These are phyloP conservation scores for Lachancea lanzarotensis DNA, from an alignment of 805 yeast genomes.

Conservation along the genomic window DNA sequence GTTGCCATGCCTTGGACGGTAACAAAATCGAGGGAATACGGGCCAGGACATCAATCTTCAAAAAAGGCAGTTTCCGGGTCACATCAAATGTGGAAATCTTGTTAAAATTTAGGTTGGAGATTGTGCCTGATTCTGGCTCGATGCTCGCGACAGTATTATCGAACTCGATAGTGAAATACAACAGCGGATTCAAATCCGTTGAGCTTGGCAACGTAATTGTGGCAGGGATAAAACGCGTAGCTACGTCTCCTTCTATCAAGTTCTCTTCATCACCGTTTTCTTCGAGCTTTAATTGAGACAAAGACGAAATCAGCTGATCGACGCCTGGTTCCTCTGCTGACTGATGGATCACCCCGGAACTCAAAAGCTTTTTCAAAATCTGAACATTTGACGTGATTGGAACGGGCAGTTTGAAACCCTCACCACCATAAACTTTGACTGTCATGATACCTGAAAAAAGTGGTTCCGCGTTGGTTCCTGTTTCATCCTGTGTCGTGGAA, in stretches of 20 bases:
- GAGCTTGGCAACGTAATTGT: slow-evolving; percentile 49
- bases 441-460: slow-evolving; percentile 55
- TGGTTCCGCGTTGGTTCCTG: slow-evolving; percentile 9
- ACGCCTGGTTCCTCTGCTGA: slow-evolving; percentile 22
- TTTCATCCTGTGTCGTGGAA: slow-evolving; percentile 11
- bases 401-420: slow-evolving; percentile 63
- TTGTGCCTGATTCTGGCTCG: slow-evolving; percentile 80
- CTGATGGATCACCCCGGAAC: slow-evolving; percentile 37
- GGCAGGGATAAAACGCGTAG: slow-evolving; percentile 42
- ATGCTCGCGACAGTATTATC: slow-evolving; percentile 89
- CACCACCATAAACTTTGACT: slow-evolving; percentile 67
- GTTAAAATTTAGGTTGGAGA: slow-evolving; percentile 75
- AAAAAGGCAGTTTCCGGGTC: slow-evolving; percentile 49
- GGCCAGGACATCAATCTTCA: slow-evolving; percentile 73
- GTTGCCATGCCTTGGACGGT: slow-evolving; percentile 36
- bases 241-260: slow-evolving; percentile 28
- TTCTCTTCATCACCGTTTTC: slow-evolving; percentile 33
- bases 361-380: slow-evolving; percentile 58
- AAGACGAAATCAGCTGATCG: slow-evolving; percentile 23
- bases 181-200: slow-evolving; percentile 54
- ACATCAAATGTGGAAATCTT: slow-evolving; percentile 90
- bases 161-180: slow-evolving; percentile 84
- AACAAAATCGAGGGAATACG: slow-evolving; percentile 63
- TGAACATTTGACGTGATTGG: slow-evolving; percentile 58
- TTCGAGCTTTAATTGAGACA: slow-evolving; percentile 24